These are phyloP conservation scores for Boletellus ananas DNA, from an alignment of 768 basidiomycete species.

Conservation along the genomic window DNA sequence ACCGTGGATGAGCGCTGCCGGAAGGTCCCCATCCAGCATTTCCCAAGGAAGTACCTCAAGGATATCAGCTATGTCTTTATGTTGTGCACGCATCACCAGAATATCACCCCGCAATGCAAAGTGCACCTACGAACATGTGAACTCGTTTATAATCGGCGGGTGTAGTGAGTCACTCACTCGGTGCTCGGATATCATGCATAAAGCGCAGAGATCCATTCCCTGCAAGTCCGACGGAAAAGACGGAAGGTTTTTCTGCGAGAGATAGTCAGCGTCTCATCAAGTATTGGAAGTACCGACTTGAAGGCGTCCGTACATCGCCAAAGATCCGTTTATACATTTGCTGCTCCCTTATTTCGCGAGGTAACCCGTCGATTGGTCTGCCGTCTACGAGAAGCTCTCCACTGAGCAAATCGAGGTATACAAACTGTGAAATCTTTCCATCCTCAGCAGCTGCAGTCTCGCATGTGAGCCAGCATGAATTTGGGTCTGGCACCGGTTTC, in stretches of 20 bases:
- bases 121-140: too few species aligned
- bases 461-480: constrained; percentile 13
- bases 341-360: constrained; percentile 1
- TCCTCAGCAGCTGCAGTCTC: too few species aligned
- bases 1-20: too few species aligned
- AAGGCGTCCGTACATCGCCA: constrained; percentile 13
- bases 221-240: too few species aligned
- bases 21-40: constrained; percentile 16
- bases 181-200: not conserved
- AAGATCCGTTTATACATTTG: constrained; percentile 8
- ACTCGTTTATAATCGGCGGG: not conserved
- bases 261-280: too few species aligned
- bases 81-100: constrained; percentile 11
- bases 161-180: not conserved
- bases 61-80: not conserved
- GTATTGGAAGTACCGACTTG: not conserved
- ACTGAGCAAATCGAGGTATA: constrained; percentile 12
- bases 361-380: constrained; percentile 8
- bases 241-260: too few species aligned
- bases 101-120: constrained; percentile 2
- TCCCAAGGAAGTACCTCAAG: constrained; percentile 15
- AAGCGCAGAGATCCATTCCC: not conserved
- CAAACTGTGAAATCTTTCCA: too few species aligned
- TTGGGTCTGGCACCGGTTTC: not conserved
- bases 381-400: constrained; percentile 13